These are phyloP conservation scores for Bidens hawaiensis DNA, from an alignment of 140 eudicot species.

Conservation along the genomic window DNA sequence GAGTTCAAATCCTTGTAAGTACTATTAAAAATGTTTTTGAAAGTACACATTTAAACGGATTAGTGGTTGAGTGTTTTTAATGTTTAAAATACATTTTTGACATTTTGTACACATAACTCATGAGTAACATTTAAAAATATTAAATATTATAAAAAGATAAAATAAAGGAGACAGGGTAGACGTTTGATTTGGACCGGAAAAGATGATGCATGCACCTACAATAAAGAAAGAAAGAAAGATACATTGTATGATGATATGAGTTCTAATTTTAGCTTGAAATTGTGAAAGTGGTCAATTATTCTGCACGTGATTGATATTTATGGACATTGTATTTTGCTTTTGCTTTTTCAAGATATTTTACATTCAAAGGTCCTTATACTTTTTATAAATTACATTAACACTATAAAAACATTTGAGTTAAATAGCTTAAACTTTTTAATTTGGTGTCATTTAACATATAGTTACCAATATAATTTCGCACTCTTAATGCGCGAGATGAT, in stretches of 20 bases:
- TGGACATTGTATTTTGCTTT: neutral
- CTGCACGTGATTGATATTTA: neutral
- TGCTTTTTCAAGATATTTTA: neutral
- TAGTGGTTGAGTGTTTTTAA: neutral
- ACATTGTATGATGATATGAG: conserved; percentile 17
- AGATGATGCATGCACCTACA: conserved; percentile 26
- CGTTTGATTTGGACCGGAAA: neutral
- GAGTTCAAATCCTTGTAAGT: too few species aligned
- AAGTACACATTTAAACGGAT: too few species aligned
- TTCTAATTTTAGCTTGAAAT: neutral
- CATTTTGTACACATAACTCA: neutral
- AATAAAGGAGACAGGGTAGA: neutral
- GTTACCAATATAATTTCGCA: too few species aligned
- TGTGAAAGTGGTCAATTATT: neutral
- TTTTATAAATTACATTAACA: neutral
- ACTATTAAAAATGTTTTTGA: too few species aligned
- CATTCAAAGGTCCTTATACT: neutral
- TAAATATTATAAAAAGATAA: neutral
- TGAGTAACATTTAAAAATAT: neutral
- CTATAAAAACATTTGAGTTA: neutral
- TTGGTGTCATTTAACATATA: neutral
- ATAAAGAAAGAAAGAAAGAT: conserved; percentile 9
- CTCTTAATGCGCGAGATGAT: too few species aligned
- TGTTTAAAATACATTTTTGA: too few species aligned
- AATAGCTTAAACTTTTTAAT: neutral